Evolutionary conservation across 2,329 filamentous ascomycete species (phyloP), one percentile per base, ranked within the genome.

Genomic region (Hypoxylon rubiginosum): DNA sequence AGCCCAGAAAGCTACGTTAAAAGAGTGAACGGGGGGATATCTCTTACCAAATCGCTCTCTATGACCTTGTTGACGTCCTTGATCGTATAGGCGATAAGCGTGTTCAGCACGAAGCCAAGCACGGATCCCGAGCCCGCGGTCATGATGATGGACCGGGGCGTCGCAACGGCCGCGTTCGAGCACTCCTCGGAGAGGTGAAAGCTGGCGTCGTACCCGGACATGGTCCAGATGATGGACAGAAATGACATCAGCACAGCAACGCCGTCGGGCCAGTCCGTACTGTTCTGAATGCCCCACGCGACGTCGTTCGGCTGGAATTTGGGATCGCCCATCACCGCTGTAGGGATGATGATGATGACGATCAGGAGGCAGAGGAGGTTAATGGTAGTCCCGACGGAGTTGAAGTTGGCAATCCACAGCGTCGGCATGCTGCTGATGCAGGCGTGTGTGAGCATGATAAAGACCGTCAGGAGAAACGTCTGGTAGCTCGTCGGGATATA

Each of bases 171-270:
- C 28, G 91, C 91, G 71, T 93, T 93, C 64, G 88, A 89, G 77
- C 91, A 93, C 77, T 93, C 91, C 74, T 93, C 91, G 3, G 88
- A 85, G n/a, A 93, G 78, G 78, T 93, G 91, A 76, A 92, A 92
- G 26, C 71, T 72, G 11, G 73, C 73, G 26, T 76, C 75, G 54
- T 77, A 77, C 1, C 76, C 76, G 43, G 73, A 76, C 75, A 77
- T 77, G 4, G 76, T 78, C 75, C 75, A 78, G 36, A 76, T 77
- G 52, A 77, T 77, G 4, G 74, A 68, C 24, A 78, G 58, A 75
- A 93, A 93, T 21, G 85, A 88, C 90, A 92, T 92, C 26, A 93
- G 81, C 0, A 92, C 83, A 0, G 88, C 86, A 19, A 92, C 81
- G 17, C 91, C 91, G 58, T 89, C 83, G 0, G 90, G 89, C 74